These are phyloP conservation scores for Eutypella sp. DNA, from an alignment of 2,329 filamentous ascomycete genomes.

Conservation along the genomic window DNA sequence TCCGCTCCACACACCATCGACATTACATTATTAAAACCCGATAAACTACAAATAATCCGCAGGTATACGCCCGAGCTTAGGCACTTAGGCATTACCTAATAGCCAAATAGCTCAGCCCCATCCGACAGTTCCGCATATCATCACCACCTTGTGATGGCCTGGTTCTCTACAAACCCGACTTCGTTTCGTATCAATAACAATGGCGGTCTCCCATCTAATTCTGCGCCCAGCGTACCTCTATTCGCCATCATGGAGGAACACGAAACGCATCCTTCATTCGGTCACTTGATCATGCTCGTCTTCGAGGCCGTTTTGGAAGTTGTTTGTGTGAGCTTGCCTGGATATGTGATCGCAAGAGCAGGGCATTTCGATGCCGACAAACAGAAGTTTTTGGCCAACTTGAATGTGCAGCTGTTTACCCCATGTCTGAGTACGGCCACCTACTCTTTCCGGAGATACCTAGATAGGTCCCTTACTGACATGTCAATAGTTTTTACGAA, in stretches of 20 bases:
- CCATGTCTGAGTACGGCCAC: conserved; percentile 77
- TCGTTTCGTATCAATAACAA: conserved; percentile 41
- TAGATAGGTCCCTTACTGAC: conserved; percentile 15
- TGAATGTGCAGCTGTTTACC: conserved; percentile 95
- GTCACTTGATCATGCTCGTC: conserved; percentile 72
- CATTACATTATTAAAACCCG: too few relatives aligned
- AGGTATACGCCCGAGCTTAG: too few relatives aligned
- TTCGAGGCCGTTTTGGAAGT: conserved; percentile 64
- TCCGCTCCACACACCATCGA: too few relatives aligned
- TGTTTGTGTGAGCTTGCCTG: conserved; percentile 85
- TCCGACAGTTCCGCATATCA: not conserved
- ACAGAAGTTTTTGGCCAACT: conserved; percentile 93
- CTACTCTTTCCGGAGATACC: not conserved
- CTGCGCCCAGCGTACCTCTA: conserved; percentile 33
- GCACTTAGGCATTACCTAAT: too few relatives aligned
- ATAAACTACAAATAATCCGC: too few relatives aligned
- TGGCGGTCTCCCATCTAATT: conserved; percentile 14
- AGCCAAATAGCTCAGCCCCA: too few relatives aligned
- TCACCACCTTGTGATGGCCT: conserved; percentile 22
- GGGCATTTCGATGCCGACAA: conserved; percentile 94
- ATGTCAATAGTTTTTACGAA: conserved; percentile 78
- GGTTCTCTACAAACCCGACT: conserved; percentile 34
- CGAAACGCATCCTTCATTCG: conserved; percentile 59
- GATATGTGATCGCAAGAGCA: conserved; percentile 83
- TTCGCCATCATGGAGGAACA: conserved; percentile 37